These are phyloP conservation scores for Lentinus tigrinus DNA, from an alignment of 768 basidiomycete species.

Conservation along the genomic window DNA sequence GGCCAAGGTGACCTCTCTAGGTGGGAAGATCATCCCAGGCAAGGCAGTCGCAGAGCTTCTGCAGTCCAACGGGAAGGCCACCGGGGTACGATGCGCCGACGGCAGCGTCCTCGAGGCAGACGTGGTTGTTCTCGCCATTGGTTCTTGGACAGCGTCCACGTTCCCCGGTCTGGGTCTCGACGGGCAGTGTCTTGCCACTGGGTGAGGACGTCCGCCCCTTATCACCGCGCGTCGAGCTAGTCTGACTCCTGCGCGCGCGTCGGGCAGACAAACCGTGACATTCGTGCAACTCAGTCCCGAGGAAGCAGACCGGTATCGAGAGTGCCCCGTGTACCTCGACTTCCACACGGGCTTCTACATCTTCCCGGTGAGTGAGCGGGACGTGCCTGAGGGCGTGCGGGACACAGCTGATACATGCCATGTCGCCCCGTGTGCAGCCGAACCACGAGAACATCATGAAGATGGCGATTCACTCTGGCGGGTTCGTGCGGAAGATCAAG, in stretches of 20 bases:
- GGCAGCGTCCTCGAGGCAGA: slow-evolving; percentile 56
- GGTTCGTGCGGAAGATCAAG: slow-evolving; percentile 51
- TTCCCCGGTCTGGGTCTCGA: slow-evolving; percentile 61
- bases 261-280: slow-evolving; percentile 70
- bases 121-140: slow-evolving; percentile 67
- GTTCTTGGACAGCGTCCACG: slow-evolving; percentile 83
- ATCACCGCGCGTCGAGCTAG: neutral
- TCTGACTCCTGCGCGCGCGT: neutral
- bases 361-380: slow-evolving; percentile 68
- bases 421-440: slow-evolving; percentile 50
- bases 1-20: slow-evolving; percentile 51
- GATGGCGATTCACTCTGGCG: slow-evolving; percentile 71
- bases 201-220: slow-evolving; percentile 45
- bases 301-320: slow-evolving; percentile 61
- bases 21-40: slow-evolving; percentile 58
- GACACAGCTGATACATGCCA: neutral
- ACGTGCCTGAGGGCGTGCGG: neutral
- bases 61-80: slow-evolving; percentile 39
- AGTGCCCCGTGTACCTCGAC: slow-evolving; percentile 71
- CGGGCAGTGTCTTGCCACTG: slow-evolving; percentile 68
- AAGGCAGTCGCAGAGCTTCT: slow-evolving; percentile 55
- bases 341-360: slow-evolving; percentile 75
- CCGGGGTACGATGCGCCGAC: slow-evolving; percentile 62
- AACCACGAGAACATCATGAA: slow-evolving; percentile 72
- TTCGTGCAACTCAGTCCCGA: slow-evolving; percentile 71